Base-by-base conservation (phyloP, 305 asterid genomes). In the Fraxinus angustifolia region DNA sequence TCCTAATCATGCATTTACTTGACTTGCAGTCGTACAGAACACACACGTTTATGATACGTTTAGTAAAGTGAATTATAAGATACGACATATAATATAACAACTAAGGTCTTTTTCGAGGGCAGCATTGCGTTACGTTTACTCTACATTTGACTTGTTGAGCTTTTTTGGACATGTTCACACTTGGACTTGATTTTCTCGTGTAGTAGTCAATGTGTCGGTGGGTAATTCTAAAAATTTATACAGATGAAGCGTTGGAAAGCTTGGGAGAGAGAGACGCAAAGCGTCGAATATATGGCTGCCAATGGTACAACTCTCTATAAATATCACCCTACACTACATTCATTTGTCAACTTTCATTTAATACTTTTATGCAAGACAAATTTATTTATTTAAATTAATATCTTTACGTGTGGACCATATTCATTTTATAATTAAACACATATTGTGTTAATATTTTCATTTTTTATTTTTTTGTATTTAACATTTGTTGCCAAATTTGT, bases 231-330 rank as follows among this genome's bases (percentile, higher is more conserved):
- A 17, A 72, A 30, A 11, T 70, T 26, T 53, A 16, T 33, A 45
- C 83, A 93, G 97, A 91, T 93, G 96, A 88, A 81, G 80, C 90
- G 82, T 17, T 93, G 97, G 97, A 88, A 91, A 84, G 72, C 30
- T 19, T 93, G 97, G 97, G 97, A 93, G 82, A 87, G 84, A 78
- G 97, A 90, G 81, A 91, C 95, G 6, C 93, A 89, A 77, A 89
- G 92, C 0, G 77, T 86, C 12, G 97, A 91, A 78, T 91, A 93
- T 53, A 87, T 87, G 90, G 91, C 87, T 48, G 93, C 90, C 83
- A 91, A 91, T 48, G 97, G 97, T 93, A 85, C 53, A 23, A 23
- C 17, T 72, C n/a, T 26, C 42, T 53, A 53, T 17, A n/a, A 40
- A 40, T 8, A 40, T 23, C 26, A 23, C 26, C 26, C 26, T 23